Base-by-base conservation (phyloP, 2,329 filamentous ascomycete genomes). In the Trichothecium sympodiale region DNA sequence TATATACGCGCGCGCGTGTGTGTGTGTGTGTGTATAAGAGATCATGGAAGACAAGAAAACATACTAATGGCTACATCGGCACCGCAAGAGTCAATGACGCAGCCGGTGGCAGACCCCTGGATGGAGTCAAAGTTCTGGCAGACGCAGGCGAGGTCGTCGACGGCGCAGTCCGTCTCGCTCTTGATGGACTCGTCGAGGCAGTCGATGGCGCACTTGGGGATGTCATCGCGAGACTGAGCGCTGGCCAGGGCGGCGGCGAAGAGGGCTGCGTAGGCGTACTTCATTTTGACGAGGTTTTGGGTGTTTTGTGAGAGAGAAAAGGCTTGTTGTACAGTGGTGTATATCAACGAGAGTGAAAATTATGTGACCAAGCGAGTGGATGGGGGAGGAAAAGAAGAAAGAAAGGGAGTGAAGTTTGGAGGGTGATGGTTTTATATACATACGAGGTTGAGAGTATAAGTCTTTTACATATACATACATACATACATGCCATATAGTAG, bases 171-270 rank as follows among this genome's bases (percentile, higher is more conserved):
- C 40, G 55, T 57, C 41, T 51, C 41, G 37, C 42, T 41, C 25
- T 33, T 35, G 44, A 60, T 47, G 39, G 56, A 50, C 3, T 47
- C 37, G 44, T 50, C 43, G 26, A 64, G 48, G 50, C 60, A 63
- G 28, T 50, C 35, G n/a, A 52, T 30, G 26, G 61, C 58, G 45
- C 61, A 64, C 38, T 40, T 34, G 45, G 61, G 61, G 38, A 62
- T 50, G 40, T 59, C 56, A 30, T 17, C 32, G 35, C 40, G 44
- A 39, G 46, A 43, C 54, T 59, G 55, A 44, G 59, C 60, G 36
- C 45, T 43, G 31, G 46, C 59, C 36, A 53, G 43, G 38, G 54
- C 48, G 44, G 52, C 53, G 43, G 60, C 47, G 47, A 51, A 46
- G 38, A 57, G 35, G 42, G 53, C 46, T 39, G 50, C 51, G 45